phyloP scores from a whole-genome alignment of 305 asterid genomes.

The Coffea humblotiana region DNA sequence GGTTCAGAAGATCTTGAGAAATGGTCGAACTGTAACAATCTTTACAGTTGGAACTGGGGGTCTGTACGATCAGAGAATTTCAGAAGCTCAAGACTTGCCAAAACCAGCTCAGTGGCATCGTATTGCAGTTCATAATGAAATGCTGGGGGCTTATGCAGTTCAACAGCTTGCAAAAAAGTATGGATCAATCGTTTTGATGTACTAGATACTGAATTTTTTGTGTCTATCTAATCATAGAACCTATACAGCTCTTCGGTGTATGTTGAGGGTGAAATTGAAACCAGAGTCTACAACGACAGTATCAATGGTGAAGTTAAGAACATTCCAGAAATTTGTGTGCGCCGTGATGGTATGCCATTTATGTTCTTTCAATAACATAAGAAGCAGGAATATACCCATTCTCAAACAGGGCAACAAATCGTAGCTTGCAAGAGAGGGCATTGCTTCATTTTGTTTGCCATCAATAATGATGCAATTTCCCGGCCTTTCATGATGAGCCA shows the following conservation, averaged over 20 bases:
- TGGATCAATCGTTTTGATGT: constrained; percentile 17
- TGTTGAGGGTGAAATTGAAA: constrained; percentile 95
- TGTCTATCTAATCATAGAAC: constrained; percentile 30
- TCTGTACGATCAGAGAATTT: constrained; percentile 78
- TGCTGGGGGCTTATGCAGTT: constrained; percentile 86
- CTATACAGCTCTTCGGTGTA: constrained; percentile 87
- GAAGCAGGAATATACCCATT: not conserved
- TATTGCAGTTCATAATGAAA: constrained; percentile 84
- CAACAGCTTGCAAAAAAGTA: constrained; percentile 82
- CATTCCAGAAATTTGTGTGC: constrained; percentile 93
- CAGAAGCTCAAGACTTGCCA: constrained; percentile 52
- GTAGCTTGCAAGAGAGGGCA: not conserved
- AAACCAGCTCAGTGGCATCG: constrained; percentile 98
- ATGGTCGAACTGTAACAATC: constrained; percentile 72
- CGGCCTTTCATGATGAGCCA: not conserved
- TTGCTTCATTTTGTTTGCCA: not conserved
- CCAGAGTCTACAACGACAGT: constrained; percentile 90
- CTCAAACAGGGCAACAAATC: not conserved
- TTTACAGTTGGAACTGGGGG: constrained; percentile 97
- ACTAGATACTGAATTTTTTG: not conserved
- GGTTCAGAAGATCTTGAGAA: constrained; percentile 86
- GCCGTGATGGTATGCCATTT: constrained; percentile 72
- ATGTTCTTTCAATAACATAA: not conserved
- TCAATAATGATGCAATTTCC: not conserved
- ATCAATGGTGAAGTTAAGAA: constrained; percentile 81